Base-by-base conservation (phyloP, 805 yeast genomes). In the Candida insectalens region DNA sequence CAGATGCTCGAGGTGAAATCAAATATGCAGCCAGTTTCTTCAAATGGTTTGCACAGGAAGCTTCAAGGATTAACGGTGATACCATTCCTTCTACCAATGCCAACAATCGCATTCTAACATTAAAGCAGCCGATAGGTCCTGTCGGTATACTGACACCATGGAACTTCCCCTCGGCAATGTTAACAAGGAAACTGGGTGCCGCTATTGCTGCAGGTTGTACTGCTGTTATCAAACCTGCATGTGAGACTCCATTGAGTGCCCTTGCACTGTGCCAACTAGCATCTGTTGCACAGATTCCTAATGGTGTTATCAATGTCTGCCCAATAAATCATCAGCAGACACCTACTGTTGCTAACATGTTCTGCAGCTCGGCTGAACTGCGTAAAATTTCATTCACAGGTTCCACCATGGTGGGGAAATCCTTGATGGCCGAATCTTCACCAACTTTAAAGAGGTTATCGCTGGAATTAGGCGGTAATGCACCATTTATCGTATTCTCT, bases 1-100 rank as follows among this genome's bases (percentile, higher is more conserved):
- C 72, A 1, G 92, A 83, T 49, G 78, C 88, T 10, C 51, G 62
- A 27, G 88, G 87, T 3, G 94, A 83, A 50, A 68, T 82, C 15
- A 49, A 47, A 27, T 75, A 77, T 44, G 77, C 83, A 6, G 83
- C 85, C 1, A 69, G 81, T 8, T 87, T 80, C 53, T 76, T 83
- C 51, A 84, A 83, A 51, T 88, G 96, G 95, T 87, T 74, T 53
- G 68, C 89, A 19, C 88, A 79, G 49, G 83, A 76, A 44, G 88
- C 89, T 3, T 79, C 84, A n/a, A 66, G 87, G 38, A 52, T 69
- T 14, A 60, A 71, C 36, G 92, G 89, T 5, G 76, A 73, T 39
- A 54, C 69, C 5, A 71, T 81, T 36, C 67, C 69, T n/a, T 71
- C 84, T 2, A 60, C 65, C 30, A 60, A 56, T 36, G 53, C 71